Conservation (phyloP, 345 rosid genomes). For the Leavenworthia alabamica region DNA sequence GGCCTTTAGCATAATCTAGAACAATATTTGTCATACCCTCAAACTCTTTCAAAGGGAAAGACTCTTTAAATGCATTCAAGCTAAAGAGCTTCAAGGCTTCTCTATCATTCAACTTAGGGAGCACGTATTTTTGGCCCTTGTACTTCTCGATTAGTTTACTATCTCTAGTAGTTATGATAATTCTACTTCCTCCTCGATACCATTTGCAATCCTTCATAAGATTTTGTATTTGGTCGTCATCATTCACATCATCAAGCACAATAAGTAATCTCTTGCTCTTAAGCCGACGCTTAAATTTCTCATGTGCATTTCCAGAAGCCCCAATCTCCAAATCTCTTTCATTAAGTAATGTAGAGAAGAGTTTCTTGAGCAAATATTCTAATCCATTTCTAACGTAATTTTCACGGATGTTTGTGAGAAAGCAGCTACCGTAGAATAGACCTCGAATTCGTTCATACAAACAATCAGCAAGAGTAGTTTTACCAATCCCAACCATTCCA, state of each 20-base stretch:
- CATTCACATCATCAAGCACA: slow-evolving; percentile 35
- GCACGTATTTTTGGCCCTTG: slow-evolving; percentile 24
- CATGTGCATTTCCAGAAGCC: slow-evolving; percentile 26
- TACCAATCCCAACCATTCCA: slow-evolving; percentile 55
- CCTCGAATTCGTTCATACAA: slow-evolving; percentile 30
- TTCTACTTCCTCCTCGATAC: slow-evolving; percentile 30
- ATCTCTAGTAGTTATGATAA: slow-evolving; percentile 33
- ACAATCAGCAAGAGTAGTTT: slow-evolving; percentile 48
- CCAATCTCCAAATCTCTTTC: slow-evolving; percentile 2
- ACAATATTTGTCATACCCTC: slow-evolving; percentile 18
- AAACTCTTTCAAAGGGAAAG: slow-evolving; percentile 2
- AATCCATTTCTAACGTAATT: slow-evolving; percentile 1
- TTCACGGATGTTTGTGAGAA: slow-evolving; percentile 40
- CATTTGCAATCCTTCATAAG: slow-evolving; percentile 23
- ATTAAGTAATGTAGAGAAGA: slow-evolving; percentile 7
- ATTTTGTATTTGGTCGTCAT: slow-evolving; percentile 8
- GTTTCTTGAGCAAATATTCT: slow-evolving; percentile 12
- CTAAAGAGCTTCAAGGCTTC: slow-evolving; percentile 34
- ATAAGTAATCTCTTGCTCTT: slow-evolving; percentile 26
- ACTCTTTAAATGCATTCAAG: slow-evolving; percentile 14
- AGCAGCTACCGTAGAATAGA: slow-evolving; percentile 38
- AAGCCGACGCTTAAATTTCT: slow-evolving; percentile 15
- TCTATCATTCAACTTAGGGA: slow-evolving; percentile 9
- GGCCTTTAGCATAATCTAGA: slow-evolving; percentile 31
- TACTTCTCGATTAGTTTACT: slow-evolving; percentile 21